Base-by-base conservation (phyloP, 108 stramenopile species). In the Licmophora abbreviata region DNA sequence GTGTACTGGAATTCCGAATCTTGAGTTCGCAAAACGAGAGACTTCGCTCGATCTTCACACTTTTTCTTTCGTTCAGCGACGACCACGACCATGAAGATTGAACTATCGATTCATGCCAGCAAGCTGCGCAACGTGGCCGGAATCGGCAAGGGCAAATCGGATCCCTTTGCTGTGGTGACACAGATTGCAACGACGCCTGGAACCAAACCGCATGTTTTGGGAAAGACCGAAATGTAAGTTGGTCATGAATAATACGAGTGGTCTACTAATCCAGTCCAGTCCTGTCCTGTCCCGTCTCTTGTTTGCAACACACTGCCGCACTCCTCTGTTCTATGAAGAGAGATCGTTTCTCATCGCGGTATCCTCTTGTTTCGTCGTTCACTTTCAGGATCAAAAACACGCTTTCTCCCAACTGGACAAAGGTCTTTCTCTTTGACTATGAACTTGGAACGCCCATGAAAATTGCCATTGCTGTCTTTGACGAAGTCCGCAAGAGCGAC, bases 151-250 rank as follows among this genome's bases (percentile, higher is more conserved):
- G 84, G 79, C 25, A 81, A 64, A 9, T 73, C 71, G 28, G 85
- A 87, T 71, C 85, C 85, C 8, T 87, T 80, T 48, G 76, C 74
- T 31, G 76, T 82, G 23, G 75, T 82, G 12, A 87, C 85, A 14
- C 21, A 68, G 24, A 52, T 87, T 21, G 75, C 75, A 23, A 70
- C 63, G 12, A 65, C 27, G 1, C 53, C 59, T 21, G 64, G 63
- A 27, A 54, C 61, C 28, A 61, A 63, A 43, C 75, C 84, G 12
- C 34, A 52, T 4, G 76, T 87, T 14, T 35, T 87, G 17, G 85
- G 85, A 14, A 79, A 77, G 40, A 82, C 85, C 0, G 85, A 87
- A 65, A 69, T 72, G 49, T 61, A 58, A 61, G 52, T 56, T 43
- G n/a, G n/a, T n/a, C n/a, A n/a, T n/a, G n/a, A 3, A 18, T 37